These are phyloP conservation scores for Talaromyces atroroseus DNA, from an alignment of 2,329 filamentous ascomycete genomes.

Conservation along the genomic window DNA sequence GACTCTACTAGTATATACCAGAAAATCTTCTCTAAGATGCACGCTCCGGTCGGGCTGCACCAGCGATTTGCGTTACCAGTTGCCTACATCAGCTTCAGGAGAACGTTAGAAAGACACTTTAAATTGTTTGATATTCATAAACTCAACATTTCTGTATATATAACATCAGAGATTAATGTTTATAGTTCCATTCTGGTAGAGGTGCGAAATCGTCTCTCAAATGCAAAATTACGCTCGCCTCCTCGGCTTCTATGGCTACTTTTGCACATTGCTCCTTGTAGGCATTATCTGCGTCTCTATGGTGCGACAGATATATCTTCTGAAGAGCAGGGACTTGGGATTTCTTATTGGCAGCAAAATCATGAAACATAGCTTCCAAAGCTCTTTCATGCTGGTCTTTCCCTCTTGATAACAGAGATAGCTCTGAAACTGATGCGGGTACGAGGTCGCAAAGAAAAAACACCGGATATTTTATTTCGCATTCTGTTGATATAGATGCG, in stretches of 20 bases:
- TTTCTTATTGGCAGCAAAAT: background rate
- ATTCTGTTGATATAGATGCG: too few relatives aligned
- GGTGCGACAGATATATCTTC: background rate
- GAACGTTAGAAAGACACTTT: too few relatives aligned
- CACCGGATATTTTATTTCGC: too few relatives aligned
- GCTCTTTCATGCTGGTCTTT: background rate
- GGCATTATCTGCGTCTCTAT: background rate
- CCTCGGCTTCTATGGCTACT: background rate
- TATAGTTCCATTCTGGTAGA: background rate
- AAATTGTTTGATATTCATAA: too few relatives aligned
- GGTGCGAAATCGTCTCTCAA: background rate
- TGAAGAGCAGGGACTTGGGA: too few relatives aligned
- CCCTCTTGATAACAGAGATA: background rate
- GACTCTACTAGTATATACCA: too few relatives aligned
- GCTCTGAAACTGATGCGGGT: background rate
- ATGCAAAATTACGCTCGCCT: background rate
- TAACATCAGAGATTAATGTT: too few relatives aligned
- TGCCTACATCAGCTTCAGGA: too few relatives aligned
- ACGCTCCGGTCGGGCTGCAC: too few relatives aligned
- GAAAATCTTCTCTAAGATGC: too few relatives aligned
- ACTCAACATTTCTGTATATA: too few relatives aligned
- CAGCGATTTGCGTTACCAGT: background rate
- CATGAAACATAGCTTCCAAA: background rate
- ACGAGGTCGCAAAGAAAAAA: background rate
- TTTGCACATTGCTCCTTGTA: background rate